These are phyloP conservation scores for Vitis hybrid DNA, from an alignment of 177 flowering plant genomes.

Conservation along the genomic window DNA sequence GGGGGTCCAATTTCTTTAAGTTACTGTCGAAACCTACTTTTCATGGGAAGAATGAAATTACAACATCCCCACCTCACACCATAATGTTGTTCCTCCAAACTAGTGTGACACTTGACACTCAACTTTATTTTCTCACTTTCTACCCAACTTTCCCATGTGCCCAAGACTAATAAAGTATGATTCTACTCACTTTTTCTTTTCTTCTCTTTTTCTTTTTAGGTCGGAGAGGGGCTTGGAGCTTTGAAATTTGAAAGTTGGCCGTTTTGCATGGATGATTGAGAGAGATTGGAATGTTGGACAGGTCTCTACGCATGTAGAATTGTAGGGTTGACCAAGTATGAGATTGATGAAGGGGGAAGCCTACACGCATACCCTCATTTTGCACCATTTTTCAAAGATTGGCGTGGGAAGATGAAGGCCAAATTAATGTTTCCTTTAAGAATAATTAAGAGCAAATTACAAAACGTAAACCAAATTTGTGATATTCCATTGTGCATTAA, in stretches of 20 bases:
- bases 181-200: not conserved
- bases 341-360: no score
- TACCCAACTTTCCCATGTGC: constrained; percentile 16
- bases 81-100: constrained; percentile 17
- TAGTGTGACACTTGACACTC: constrained; percentile 3
- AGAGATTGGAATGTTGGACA: no score
- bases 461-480: no score
- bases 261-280: not conserved
- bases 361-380: no score
- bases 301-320: no score
- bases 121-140: constrained; percentile 2
- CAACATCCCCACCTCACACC: constrained; percentile 12
- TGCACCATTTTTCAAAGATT: no score
- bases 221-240: not conserved
- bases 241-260: constrained; percentile 8
- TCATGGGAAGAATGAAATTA: constrained; percentile 12
- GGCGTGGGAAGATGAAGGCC: no score
- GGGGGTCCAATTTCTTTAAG: not conserved
- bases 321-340: no score
- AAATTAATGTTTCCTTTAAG: no score
- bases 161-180: not conserved
- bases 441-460: no score
- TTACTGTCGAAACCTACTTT: constrained; percentile 21
- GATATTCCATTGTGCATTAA: no score
- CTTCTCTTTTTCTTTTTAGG: not conserved